Evolutionary conservation across 768 basidiomycete genomes (phyloP).

Genomic region (Gymnopilus dilepis): DNA sequence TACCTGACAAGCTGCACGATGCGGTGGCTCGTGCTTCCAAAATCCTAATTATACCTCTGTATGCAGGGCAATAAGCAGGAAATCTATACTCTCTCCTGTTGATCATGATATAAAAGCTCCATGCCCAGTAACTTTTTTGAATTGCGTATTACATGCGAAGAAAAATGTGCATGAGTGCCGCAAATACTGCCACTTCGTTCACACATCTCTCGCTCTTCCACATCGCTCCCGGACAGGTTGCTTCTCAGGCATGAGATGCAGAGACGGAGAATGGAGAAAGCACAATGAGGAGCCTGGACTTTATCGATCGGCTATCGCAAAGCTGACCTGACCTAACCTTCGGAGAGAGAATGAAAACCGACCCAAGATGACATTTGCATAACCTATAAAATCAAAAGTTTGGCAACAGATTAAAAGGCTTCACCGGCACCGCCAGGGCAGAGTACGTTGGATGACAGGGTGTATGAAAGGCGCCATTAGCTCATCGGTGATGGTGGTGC

Average conservation of each 20-base stretch:
- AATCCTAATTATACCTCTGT: background rate
- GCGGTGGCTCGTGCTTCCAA: background rate
- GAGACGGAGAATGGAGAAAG: slow-evolving; percentile 19
- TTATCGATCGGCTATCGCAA: slow-evolving; percentile 24
- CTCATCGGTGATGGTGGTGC: slow-evolving; percentile 6
- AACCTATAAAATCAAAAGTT: background rate
- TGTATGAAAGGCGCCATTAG: slow-evolving; percentile 8
- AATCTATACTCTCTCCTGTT: background rate
- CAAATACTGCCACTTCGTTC: slow-evolving; percentile 7
- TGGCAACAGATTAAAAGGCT: slow-evolving; percentile 1
- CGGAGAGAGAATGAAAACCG: slow-evolving; percentile 9
- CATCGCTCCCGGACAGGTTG: slow-evolving; percentile 15
- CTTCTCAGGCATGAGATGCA: slow-evolving; percentile 19
- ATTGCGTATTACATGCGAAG: slow-evolving; percentile 5
- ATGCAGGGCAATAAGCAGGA: slow-evolving; percentile 13
- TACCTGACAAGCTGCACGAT: slow-evolving; percentile 12
- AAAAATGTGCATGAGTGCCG: background rate
- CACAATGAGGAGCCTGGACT: slow-evolving; percentile 3
- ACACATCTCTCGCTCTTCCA: slow-evolving; percentile 3
- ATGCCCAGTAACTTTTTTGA: background rate
- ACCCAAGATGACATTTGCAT: slow-evolving; percentile 4
- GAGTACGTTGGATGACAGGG: slow-evolving; percentile 9
- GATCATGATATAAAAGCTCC: background rate
- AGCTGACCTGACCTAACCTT: background rate
- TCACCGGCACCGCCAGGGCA: background rate